Conservation (phyloP, 179 eudicot genomes). For the Patellifolia procumbens region DNA sequence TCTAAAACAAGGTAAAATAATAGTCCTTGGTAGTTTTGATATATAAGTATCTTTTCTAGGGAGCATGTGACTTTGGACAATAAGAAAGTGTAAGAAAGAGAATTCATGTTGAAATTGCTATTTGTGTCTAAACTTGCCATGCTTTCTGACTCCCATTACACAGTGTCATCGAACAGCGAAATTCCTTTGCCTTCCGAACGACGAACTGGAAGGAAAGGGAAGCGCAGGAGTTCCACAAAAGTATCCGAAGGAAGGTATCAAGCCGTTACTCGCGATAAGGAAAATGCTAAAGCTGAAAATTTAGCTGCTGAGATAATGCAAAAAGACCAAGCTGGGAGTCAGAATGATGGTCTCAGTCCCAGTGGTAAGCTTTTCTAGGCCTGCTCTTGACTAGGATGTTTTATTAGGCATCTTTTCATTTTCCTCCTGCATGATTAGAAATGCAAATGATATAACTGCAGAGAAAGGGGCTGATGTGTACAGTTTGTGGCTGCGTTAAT, state of each 20-base stretch:
- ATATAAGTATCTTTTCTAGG: background rate
- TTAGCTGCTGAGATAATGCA: conserved; percentile 20
- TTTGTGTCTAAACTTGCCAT: conserved; percentile 6
- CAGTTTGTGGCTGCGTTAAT: too few relatives aligned
- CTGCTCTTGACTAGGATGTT: background rate
- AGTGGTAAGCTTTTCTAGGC: conserved; percentile 35
- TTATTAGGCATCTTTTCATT: background rate
- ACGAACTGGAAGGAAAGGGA: conserved; percentile 60
- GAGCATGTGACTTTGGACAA: conserved; percentile 5
- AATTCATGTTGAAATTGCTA: background rate
- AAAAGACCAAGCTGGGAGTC: conserved; percentile 30
- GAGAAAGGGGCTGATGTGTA: too few relatives aligned
- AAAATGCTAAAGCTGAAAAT: conserved; percentile 39
- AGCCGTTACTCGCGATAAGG: conserved; percentile 46
- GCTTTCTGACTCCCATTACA: conserved; percentile 13
- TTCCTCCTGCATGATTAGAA: background rate
- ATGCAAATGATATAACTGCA: background rate
- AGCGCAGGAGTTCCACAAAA: conserved; percentile 58
- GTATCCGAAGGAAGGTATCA: conserved; percentile 44
- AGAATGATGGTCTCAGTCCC: conserved; percentile 39
- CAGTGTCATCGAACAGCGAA: conserved; percentile 49
- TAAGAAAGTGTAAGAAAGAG: background rate
- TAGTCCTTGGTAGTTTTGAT: background rate
- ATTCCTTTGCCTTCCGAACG: conserved; percentile 43
- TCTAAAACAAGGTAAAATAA: conserved; percentile 37